These are phyloP conservation scores for Ilex paraguariensis DNA, from an alignment of 305 asterid species.

Conservation along the genomic window DNA sequence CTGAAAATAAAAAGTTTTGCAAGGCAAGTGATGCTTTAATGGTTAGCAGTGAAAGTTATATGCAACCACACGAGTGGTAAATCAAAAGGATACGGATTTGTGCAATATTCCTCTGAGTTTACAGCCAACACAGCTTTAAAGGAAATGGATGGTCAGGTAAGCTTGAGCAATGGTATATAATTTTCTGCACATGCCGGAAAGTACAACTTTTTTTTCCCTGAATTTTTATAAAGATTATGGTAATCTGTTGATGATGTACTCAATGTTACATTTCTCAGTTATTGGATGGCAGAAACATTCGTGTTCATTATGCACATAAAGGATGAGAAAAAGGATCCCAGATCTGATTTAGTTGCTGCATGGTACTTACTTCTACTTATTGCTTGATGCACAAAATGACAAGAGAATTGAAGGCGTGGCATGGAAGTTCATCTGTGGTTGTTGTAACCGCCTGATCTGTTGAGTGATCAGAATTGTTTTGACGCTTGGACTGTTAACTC, in stretches of 20 bases:
- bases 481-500: too few species aligned
- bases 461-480: too few species aligned
- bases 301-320: constrained; percentile 39
- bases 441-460: too few species aligned
- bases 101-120: constrained; percentile 38
- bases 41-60: constrained; percentile 55
- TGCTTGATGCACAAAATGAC: too few species aligned
- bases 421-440: too few species aligned
- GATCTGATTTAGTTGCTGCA: not conserved
- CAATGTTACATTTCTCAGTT: constrained; percentile 32
- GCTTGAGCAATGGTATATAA: not conserved
- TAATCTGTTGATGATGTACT: not conserved
- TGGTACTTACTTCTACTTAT: too few species aligned
- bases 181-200: not conserved
- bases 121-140: constrained; percentile 58
- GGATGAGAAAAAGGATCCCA: constrained; percentile 22
- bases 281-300: constrained; percentile 65
- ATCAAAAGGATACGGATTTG: constrained; percentile 82
- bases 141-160: constrained; percentile 72
- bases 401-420: too few species aligned
- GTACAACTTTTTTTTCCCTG: not conserved
- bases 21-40: constrained; percentile 6
- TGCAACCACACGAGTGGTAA: constrained; percentile 65
- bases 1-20: not conserved
- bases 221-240: not conserved